These are phyloP conservation scores for Aspergillus amoenus DNA, from an alignment of 2,329 filamentous ascomycete species.

Conservation along the genomic window DNA sequence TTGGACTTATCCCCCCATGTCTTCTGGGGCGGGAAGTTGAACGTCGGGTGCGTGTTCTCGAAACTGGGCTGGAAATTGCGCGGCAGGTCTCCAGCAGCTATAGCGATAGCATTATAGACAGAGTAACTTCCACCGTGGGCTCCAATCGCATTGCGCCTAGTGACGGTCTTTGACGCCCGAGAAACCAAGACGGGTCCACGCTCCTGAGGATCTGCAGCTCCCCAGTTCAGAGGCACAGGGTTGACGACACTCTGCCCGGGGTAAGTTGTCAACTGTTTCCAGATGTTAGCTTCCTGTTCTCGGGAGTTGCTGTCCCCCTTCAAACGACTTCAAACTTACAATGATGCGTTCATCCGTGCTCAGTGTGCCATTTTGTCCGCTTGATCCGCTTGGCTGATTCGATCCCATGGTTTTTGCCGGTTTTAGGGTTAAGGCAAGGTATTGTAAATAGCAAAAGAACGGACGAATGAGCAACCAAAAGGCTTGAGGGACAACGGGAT, in stretches of 20 bases:
- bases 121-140: conserved; percentile 89
- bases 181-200: conserved; percentile 87
- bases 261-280: conserved; percentile 67
- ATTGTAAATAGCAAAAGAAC: too few species aligned
- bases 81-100: conserved; percentile 86
- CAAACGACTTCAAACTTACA: too few species aligned
- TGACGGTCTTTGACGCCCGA: conserved; percentile 29
- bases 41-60: conserved; percentile 86
- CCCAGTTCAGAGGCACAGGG: conserved; percentile 84
- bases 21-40: conserved; percentile 80
- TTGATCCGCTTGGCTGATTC: too few species aligned
- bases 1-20: conserved; percentile 89
- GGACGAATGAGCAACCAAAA: too few species aligned
- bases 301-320: too few species aligned
- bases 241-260: conserved; percentile 93
- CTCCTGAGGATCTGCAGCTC: conserved; percentile 68
- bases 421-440: too few species aligned
- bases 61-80: conserved; percentile 76
- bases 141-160: conserved; percentile 56
- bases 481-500: too few species aligned
- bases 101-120: conserved; percentile 89
- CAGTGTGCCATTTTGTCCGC: too few species aligned
- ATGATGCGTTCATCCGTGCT: too few species aligned
- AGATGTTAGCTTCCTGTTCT: too few species aligned
- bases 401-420: too few species aligned